Evolutionary conservation across 768 basidiomycete genomes (phyloP).

Genomic region (Hygrophoropsis aurantiaca): DNA sequence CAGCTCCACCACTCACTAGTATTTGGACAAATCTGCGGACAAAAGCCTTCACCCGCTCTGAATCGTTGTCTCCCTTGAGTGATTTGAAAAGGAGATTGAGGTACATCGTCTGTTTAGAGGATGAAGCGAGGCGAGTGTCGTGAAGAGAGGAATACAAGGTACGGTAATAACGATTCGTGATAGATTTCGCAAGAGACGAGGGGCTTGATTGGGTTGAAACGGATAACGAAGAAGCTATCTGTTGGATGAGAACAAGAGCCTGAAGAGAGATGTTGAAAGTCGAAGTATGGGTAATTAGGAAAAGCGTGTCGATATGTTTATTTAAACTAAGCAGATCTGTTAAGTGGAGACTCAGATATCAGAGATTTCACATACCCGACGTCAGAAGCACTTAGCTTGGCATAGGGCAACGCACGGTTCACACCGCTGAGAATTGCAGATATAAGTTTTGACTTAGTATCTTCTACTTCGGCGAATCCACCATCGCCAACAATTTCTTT

Average conservation of each 20-base stretch:
- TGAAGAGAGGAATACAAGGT: constrained; percentile 88
- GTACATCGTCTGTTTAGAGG: constrained; percentile 96
- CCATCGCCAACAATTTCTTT: constrained; percentile 56
- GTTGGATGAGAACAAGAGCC: constrained; percentile 85
- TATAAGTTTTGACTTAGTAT: constrained; percentile 76
- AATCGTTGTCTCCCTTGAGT: constrained; percentile 64
- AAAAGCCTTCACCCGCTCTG: constrained; percentile 73
- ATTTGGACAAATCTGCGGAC: constrained; percentile 83
- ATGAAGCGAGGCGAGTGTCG: constrained; percentile 75
- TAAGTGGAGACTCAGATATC: not conserved
- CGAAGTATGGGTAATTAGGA: constrained; percentile 91
- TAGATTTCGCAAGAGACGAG: constrained; percentile 40
- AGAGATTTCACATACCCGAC: constrained; percentile 48
- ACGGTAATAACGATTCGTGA: constrained; percentile 72
- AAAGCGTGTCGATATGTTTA: constrained; percentile 88
- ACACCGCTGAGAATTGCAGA: constrained; percentile 92
- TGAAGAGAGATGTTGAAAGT: constrained; percentile 98
- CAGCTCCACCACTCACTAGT: constrained; percentile 64
- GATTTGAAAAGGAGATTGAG: constrained; percentile 92
- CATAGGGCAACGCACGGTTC: constrained; percentile 93
- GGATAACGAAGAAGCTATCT: constrained; percentile 62
- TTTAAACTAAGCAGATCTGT: constrained; percentile 54
- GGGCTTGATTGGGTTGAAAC: constrained; percentile 41
- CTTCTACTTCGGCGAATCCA: constrained; percentile 74
- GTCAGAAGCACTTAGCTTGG: constrained; percentile 71